Evolutionary conservation across 108 stramenopile species (phyloP).

Genomic region (Conticribra guillardii): DNA sequence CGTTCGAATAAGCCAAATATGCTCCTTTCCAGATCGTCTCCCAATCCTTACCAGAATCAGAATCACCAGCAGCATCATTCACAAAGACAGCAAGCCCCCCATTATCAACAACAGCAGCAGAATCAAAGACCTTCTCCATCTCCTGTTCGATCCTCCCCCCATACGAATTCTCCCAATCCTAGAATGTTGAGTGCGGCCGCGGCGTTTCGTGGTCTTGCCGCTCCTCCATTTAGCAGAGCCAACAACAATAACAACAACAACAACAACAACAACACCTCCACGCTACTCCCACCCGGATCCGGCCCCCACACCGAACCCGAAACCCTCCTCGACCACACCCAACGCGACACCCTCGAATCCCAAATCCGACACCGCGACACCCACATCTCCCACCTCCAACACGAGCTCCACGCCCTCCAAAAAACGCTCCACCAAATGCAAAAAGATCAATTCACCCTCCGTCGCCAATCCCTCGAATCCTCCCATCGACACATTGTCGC

Average conservation of each 20-base stretch:
- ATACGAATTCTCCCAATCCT: no score
- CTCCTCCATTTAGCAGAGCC: background rate
- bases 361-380: constrained; percentile 31
- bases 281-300: no score
- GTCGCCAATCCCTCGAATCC: constrained; percentile 44
- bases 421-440: constrained; percentile 15
- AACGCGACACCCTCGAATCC: constrained; percentile 29
- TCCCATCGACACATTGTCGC: constrained; percentile 38
- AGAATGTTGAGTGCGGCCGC: no score
- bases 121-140: no score
- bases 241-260: background rate
- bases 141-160: no score
- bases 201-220: background rate
- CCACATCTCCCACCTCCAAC: constrained; percentile 34
- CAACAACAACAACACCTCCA: no score
- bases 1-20: background rate
- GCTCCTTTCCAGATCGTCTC: background rate
- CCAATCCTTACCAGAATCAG: no score
- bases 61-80: no score
- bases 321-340: background rate
- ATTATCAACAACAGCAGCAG: no score
- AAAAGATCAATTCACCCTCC: constrained; percentile 34
- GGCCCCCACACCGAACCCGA: background rate
- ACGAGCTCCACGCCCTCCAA: constrained; percentile 25
- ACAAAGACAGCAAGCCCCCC: no score